A percentile compares a stretch with the other conserved stretches of the same genome.
These are phyloP conservation scores for Pseudoturritis turrita DNA, from an alignment of 345 rosid genomes.

Conservation along the genomic window DNA sequence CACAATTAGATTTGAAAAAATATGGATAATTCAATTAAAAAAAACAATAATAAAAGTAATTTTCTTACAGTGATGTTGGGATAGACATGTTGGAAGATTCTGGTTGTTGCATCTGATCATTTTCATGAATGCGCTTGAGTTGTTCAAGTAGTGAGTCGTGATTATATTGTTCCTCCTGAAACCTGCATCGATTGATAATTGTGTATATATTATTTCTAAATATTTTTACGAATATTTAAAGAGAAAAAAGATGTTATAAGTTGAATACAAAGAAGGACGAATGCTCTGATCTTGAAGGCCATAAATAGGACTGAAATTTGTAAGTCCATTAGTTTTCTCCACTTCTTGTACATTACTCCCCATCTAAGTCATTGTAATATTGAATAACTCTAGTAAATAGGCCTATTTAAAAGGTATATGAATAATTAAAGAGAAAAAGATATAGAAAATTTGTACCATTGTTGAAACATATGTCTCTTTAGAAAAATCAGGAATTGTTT, in stretches of 20 bases:
- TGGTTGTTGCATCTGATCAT: constrained; percentile 8
- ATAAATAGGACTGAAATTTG: constrained; percentile 5
- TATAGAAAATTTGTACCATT: constrained; percentile 3
- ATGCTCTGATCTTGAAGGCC: constrained; percentile 11
- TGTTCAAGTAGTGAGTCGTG: background rate
- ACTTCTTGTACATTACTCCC: constrained; percentile 1
- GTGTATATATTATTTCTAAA: background rate
- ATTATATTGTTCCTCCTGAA: background rate
- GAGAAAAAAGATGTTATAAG: background rate
- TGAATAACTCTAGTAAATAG: background rate
- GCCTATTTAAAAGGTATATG: background rate
- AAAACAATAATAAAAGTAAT: background rate
- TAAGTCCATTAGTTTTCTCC: background rate
- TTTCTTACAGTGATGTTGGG: constrained; percentile 11
- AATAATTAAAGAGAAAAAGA: background rate
- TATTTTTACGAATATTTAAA: background rate
- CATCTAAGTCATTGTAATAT: constrained; percentile 8
- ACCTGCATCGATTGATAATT: background rate
- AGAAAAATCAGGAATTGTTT: background rate
- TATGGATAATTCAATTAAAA: background rate
- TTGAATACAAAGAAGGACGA: constrained; percentile 1
- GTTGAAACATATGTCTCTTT: background rate
- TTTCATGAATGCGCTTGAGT: background rate
- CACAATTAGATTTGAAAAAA: background rate
- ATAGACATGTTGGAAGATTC: background rate